Evolutionary conservation across 768 basidiomycete species (phyloP).

Genomic region (Paxillus rubicundulus): DNA sequence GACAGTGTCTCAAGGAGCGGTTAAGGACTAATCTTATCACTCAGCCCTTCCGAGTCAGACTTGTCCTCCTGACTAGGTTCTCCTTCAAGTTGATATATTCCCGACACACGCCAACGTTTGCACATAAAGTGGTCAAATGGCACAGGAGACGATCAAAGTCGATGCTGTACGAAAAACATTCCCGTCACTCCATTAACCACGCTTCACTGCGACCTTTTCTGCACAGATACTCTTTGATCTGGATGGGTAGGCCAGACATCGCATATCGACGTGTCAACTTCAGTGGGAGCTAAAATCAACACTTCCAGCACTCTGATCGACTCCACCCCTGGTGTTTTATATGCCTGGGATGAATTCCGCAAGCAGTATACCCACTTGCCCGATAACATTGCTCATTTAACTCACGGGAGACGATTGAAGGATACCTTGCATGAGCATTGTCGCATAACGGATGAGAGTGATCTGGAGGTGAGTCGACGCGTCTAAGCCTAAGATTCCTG

Average conservation of each 20-base stretch:
- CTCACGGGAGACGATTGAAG: conserved; percentile 73
- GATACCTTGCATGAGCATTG: conserved; percentile 77
- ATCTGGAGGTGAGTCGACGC: conserved; percentile 48
- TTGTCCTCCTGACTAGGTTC: no score
- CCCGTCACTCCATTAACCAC: not conserved
- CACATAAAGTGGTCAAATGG: conserved; percentile 8
- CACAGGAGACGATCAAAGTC: conserved; percentile 36
- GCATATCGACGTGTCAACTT: not conserved
- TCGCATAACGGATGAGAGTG: conserved; percentile 52
- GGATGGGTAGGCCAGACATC: conserved; percentile 59
- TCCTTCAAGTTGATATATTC: no score
- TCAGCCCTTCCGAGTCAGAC: no score
- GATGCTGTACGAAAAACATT: conserved; percentile 46
- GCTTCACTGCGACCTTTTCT: conserved; percentile 6
- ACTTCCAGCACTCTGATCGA: conserved; percentile 64
- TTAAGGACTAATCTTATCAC: not conserved
- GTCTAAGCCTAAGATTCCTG: not conserved
- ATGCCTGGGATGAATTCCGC: conserved; percentile 73
- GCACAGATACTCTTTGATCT: conserved; percentile 64
- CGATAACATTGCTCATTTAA: conserved; percentile 52
- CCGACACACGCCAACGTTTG: not conserved
- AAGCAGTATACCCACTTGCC: conserved; percentile 54
- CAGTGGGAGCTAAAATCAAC: conserved; percentile 7
- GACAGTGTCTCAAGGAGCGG: no score
- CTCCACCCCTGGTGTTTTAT: conserved; percentile 79